Evolutionary conservation across 192 early-diverging fungal genomes (phyloP).

Genomic region (Linnemannia zychae): DNA sequence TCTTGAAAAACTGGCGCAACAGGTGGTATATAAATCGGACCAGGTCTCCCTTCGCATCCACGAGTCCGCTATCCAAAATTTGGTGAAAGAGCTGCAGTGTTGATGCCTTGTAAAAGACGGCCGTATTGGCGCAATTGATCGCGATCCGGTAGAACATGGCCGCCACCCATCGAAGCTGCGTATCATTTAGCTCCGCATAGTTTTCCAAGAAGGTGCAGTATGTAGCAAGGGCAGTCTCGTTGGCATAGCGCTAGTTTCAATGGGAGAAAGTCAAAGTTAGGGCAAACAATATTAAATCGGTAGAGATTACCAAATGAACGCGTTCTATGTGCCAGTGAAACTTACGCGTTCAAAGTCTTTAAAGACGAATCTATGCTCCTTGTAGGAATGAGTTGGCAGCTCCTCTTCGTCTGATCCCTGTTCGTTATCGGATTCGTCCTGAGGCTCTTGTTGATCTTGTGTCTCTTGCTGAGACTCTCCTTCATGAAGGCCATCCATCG

Average conservation of each 20-base stretch:
- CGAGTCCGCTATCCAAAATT: conserved; percentile 55
- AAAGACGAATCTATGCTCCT: conserved; percentile 53
- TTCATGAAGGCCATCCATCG: background rate
- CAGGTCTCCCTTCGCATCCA: conserved; percentile 55
- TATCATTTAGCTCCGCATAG: conserved; percentile 63
- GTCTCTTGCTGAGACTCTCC: conserved; percentile 1
- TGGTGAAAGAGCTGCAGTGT: conserved; percentile 74
- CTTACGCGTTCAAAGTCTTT: conserved; percentile 65
- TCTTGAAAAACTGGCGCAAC: conserved; percentile 68
- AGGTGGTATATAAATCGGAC: conserved; percentile 67
- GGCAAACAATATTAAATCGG: too few relatives aligned
- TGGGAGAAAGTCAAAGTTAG: conserved; percentile 32
- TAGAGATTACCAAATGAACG: background rate
- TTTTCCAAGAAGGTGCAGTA: conserved; percentile 70
- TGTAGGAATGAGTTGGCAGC: conserved; percentile 23
- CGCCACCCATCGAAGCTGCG: conserved; percentile 67
- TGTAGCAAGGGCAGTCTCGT: conserved; percentile 62
- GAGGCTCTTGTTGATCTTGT: conserved; percentile 8
- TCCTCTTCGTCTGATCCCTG: conserved; percentile 28
- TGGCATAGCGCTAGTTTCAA: conserved; percentile 66
- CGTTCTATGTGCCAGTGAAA: background rate
- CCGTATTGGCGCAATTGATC: conserved; percentile 65
- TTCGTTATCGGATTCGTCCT: conserved; percentile 2
- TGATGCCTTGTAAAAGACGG: conserved; percentile 75
- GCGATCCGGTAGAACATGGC: conserved; percentile 77